Evolutionary conservation across 164 flowering plant genomes (phyloP).

Genomic region (Chimonanthus praecox): DNA sequence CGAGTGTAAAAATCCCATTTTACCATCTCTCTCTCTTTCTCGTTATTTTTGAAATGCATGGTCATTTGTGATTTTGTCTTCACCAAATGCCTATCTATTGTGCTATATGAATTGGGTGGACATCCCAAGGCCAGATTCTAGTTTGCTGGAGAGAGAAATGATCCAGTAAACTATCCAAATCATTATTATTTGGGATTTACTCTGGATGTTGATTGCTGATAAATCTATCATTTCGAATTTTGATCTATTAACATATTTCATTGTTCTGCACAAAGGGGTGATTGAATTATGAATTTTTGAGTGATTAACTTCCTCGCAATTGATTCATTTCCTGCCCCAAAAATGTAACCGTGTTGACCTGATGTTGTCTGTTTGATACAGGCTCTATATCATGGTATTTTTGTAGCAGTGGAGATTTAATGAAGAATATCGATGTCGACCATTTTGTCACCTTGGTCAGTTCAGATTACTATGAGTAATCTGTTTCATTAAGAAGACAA

Average conservation of each 20-base stretch:
- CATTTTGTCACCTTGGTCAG: conserved; percentile 39
- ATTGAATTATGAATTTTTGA: background rate
- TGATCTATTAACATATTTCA: background rate
- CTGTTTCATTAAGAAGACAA: background rate
- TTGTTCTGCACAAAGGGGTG: background rate
- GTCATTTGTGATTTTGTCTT: no score
- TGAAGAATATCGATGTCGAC: conserved; percentile 48
- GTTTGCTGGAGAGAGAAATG: no score
- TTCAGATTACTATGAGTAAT: conserved; percentile 32
- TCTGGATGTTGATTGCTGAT: background rate
- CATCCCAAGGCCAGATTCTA: no score
- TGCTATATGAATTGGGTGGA: no score
- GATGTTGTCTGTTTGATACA: conserved; percentile 18
- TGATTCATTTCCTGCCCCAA: background rate
- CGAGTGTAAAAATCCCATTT: no score
- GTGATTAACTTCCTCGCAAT: no score
- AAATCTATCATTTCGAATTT: background rate
- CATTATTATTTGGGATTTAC: background rate
- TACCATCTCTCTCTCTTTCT: no score
- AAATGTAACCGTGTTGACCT: no score
- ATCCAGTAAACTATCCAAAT: background rate
- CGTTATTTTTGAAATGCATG: no score
- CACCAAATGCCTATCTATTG: no score
- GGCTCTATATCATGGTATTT: conserved; percentile 63
- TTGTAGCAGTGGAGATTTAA: conserved; percentile 29